Base-by-base conservation (phyloP, 441 rosid species). In the Manihot esculenta region DNA sequence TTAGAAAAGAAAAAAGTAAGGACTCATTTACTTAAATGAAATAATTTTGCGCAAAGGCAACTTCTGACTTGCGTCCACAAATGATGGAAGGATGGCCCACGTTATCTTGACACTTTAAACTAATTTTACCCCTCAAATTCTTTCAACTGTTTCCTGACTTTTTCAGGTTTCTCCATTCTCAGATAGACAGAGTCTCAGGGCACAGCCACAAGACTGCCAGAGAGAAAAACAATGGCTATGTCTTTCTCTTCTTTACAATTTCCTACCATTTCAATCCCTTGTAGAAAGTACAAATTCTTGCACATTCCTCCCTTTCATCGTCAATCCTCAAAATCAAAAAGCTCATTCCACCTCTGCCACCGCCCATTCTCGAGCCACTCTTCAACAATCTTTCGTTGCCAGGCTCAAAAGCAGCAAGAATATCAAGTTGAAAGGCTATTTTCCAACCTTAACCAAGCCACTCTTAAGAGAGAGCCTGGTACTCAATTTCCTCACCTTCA, bases 401-500 rank as follows among this genome's bases (percentile, higher is more conserved):
- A 78, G 30, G 76, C 88, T 5, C 68, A 69, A 47, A 71, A 78
- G 60, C 75, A 75, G 45, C 69, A 75, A 30, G 86, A 82, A 51
- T 80, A 82, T 53, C 80, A 83, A 50, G 76, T 85, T 66, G 91
- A 92, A 83, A 86, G 97, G 84, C 88, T 90, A 26, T 94, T 94
- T 78, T 94, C 99, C 45, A 94, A 94, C 75, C 87, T 94, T 68
- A 90, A 94, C 72, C 88, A 60, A 74, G 86, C 87, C 72, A 88
- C 95, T 3, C 73, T 90, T 57, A 90, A 88, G 79, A 83, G 96
- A 84, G 91, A 92, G 78, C 87, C 97, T 9, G 99, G 97, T 90
- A 75, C 2, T 30, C 35, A n/a, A 68, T 23, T 57, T 54, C 10
- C 42, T 45, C 64, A 12, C 18, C 13, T 50, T n/a, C 30, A 26